Base-by-base conservation (phyloP, 2,329 filamentous ascomycete genomes). In the Pseudodiploospora longispora region DNA sequence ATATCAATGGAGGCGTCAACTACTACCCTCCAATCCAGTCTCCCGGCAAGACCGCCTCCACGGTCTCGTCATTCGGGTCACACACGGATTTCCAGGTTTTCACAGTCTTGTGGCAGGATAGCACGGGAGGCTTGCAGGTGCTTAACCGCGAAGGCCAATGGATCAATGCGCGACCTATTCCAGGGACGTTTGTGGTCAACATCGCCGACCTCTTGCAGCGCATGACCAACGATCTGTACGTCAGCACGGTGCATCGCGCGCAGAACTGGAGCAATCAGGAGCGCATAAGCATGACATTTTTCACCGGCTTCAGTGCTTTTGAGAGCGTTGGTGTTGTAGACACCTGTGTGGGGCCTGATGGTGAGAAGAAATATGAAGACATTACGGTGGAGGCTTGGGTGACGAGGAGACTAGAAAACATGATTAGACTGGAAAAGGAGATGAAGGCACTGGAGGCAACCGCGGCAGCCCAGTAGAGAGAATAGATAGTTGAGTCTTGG, bases 31-130 rank as follows among this genome's bases (percentile, higher is more conserved):
- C 63, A 2, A 55, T 56, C 19, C 10, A 42, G 10, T 27, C 36
- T 3, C 19, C 27, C 3, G 29, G 28, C 10, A 29, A 30, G 12
- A 38, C 48, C 27, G 27, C 31, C 5, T 37, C 40, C 6, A 34
- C 44, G 8, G 38, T 41, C 10, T 63, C 70, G 28, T 67, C 68
- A 4, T 65, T 72, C 33, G 72, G 73, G 7, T 72, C 68, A 10
- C 75, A 75, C 51, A 78, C 73, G 1, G 75, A 76, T 52, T 70
- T 75, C 40, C 71, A 74, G 38, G 61, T 74, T 30, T 71, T 78
- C 43, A 75, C 70, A 1, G 60, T 74, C 5, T 58, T 75, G 3
- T 63, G 68, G 50, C 70, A 74, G 46, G 68, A 72, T 43, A 49
- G 54, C 3, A 50, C 59, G n/a, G 64, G 66, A 4, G 71, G 68